Evolutionary conservation across 208 protist genomes (phyloP).

Genomic region (Crithidia fasciculata): DNA sequence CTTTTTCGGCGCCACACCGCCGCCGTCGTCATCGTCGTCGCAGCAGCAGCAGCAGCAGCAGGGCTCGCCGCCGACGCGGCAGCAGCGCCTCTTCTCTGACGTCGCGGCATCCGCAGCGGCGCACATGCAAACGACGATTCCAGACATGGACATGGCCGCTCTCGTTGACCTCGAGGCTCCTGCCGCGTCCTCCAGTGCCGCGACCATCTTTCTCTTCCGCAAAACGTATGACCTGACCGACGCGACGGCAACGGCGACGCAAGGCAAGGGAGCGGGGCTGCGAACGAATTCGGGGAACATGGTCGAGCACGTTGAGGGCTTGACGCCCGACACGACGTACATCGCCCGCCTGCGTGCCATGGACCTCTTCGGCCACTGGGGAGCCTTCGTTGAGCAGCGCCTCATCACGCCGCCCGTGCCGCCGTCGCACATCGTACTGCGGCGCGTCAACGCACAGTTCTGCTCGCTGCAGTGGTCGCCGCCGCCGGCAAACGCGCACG

Average conservation of each 20-base stretch:
- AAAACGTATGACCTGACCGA: conserved; percentile 33
- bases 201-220: conserved; percentile 26
- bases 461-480: conserved; percentile 83
- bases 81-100: conserved; percentile 11
- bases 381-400: conserved; percentile 61
- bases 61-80: background rate
- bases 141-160: conserved; percentile 48
- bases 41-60: background rate
- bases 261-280: background rate
- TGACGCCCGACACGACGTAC: conserved; percentile 74
- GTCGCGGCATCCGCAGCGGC: background rate
- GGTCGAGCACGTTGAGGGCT: conserved; percentile 30
- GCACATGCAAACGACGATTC: conserved; percentile 34
- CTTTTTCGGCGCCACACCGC: too few relatives aligned
- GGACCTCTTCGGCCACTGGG: conserved; percentile 81
- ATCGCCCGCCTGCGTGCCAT: conserved; percentile 70
- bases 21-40: too few relatives aligned
- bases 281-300: conserved; percentile 17
- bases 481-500: conserved; percentile 7
- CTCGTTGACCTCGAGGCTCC: conserved; percentile 4
- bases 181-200: background rate
- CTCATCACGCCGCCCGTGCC: conserved; percentile 79
- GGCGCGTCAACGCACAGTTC: conserved; percentile 79
- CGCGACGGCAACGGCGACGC: background rate
- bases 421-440: conserved; percentile 66